These are phyloP conservation scores for Magnusiomyces tetraspermus DNA, from an alignment of 1,139 yeast species.

Conservation along the genomic window DNA sequence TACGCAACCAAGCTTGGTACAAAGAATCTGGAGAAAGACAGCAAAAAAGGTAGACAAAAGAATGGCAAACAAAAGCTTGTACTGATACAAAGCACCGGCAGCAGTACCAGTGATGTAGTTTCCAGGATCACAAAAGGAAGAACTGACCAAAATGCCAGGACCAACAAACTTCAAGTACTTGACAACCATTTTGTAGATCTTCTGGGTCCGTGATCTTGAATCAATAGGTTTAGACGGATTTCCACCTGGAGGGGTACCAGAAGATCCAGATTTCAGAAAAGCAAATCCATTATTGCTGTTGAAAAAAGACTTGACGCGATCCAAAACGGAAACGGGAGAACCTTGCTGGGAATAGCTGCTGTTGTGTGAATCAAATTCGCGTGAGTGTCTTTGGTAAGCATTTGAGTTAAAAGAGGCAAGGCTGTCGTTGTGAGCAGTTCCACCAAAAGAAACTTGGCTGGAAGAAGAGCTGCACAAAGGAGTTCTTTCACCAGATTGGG, in stretches of 20 bases:
- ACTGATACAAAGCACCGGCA: constrained; percentile 82
- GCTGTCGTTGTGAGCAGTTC: neutral
- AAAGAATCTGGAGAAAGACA: constrained; percentile 70
- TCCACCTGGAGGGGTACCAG: too few species aligned
- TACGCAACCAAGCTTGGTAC: constrained; percentile 80
- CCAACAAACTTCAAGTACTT: constrained; percentile 60
- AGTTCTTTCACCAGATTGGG: neutral
- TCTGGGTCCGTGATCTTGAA: neutral
- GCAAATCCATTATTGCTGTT: neutral
- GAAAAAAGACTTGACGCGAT: neutral
- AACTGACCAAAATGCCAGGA: constrained; percentile 68
- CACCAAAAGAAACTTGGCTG: neutral
- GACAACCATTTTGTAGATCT: neutral
- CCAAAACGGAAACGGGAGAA: neutral
- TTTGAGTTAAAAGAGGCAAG: neutral
- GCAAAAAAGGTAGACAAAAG: constrained; percentile 81
- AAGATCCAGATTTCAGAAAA: neutral
- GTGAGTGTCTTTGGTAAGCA: too few species aligned
- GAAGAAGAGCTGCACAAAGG: neutral
- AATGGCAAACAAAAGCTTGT: constrained; percentile 70
- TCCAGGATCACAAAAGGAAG: constrained; percentile 82
- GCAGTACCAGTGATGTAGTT: constrained; percentile 38
- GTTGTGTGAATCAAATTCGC: too few species aligned
- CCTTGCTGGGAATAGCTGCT: neutral
- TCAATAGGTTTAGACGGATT: neutral